A percentile compares a stretch with the other conserved stretches of the same genome.
Evolutionary conservation across 495 filamentous ascomycete genomes (phyloP).

Genomic region (Neurospora tetrasperma): DNA sequence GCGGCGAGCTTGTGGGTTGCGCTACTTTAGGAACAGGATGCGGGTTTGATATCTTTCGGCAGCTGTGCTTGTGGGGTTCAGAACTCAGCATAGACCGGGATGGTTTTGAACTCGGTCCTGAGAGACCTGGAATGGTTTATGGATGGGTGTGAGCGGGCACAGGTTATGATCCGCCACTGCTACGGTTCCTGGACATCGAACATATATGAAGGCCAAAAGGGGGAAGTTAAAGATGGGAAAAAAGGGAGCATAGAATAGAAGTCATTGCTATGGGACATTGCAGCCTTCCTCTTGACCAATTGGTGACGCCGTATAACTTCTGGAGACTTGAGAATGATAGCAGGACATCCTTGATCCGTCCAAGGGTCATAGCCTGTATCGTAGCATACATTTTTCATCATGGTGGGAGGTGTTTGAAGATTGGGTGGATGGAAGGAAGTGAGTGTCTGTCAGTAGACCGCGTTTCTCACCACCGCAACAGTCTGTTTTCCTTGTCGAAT

Average conservation of each 20-base stretch:
- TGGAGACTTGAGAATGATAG: too few relatives aligned
- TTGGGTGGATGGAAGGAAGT: neutral
- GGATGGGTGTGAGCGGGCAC: neutral
- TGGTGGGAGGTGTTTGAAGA: too few relatives aligned
- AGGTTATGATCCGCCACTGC: neutral
- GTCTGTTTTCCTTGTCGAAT: neutral
- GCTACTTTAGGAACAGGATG: neutral
- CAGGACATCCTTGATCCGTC: too few relatives aligned
- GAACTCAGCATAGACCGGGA: neutral
- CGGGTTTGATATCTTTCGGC: neutral
- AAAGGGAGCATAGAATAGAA: neutral
- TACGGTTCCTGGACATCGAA: neutral
- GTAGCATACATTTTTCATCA: too few relatives aligned
- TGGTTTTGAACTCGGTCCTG: neutral
- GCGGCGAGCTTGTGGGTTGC: conserved; percentile 52
- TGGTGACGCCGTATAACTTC: neutral
- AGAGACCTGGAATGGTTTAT: neutral
- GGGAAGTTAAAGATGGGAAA: neutral
- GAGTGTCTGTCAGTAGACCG: neutral
- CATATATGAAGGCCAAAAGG: neutral
- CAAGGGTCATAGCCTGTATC: too few relatives aligned
- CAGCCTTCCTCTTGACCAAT: neutral
- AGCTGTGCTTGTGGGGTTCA: neutral
- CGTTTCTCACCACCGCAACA: too few relatives aligned
- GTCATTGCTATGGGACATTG: neutral